Evolutionary conservation across 257 asterid genomes (phyloP), one percentile per base, ranked within the genome.

Genomic region (Forsythia viridissima): DNA sequence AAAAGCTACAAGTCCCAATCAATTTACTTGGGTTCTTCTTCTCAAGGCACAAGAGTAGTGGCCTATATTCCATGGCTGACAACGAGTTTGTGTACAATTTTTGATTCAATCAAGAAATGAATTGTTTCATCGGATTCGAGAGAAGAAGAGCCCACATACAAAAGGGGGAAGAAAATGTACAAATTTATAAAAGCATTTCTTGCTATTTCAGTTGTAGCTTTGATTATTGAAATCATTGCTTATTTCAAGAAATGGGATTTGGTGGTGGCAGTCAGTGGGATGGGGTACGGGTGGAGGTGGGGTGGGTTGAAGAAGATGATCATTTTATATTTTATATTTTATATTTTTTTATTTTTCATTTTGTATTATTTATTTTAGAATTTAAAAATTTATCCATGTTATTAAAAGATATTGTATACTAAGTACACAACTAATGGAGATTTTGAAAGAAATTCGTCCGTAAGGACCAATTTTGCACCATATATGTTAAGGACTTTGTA

Each of bases 171-270:
- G 68, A 84, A 85, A 51, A 70, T 94, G 88, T 92, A 92, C 70
- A 86, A 85, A 73, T 89, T 94, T 79, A 87, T 94, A 39, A 91
- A 88, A 80, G 93, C 75, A 59, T 90, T 92, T 87, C 97, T 94
- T 73, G 95, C 87, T 16, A 71, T 90, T 20, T 92, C 93, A 6
- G 77, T 94, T n/a, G 75, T 86, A 12, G 98, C 95, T 16, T 84
- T 94, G 85, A 69, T 85, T 78, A 36, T 92, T 9, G 98, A 94
- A 69, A 67, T 85, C 20, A 57, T 94, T 79, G 98, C 97, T 70
- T 92, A 88, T 80, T 92, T 83, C 69, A 90, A 89, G 74, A 77
- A 82, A 20, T 94, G 98, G 98, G 89, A 90, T 77, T 88, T 93
- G 81, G 34, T 30, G 34, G 34, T 30, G 34, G 34, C 34, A 1